These are phyloP conservation scores for Sporobolus alterniflorus DNA, from an alignment of 202 grass and related monocot genomes.

Conservation along the genomic window DNA sequence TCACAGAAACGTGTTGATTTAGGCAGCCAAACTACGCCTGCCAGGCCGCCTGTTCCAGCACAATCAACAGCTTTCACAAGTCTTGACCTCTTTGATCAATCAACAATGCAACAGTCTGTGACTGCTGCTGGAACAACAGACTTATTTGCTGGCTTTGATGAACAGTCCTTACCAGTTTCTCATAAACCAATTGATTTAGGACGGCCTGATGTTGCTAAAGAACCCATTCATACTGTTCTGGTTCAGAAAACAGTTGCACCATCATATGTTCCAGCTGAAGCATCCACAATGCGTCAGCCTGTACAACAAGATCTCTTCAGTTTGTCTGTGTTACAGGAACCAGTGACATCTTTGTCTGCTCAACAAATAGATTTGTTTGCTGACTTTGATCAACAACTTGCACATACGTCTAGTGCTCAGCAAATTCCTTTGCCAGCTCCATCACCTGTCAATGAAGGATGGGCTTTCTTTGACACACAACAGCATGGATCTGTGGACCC, in stretches of 20 bases:
- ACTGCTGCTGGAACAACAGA: constrained; percentile 47
- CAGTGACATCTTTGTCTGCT: constrained; percentile 33
- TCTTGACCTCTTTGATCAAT: constrained; percentile 45
- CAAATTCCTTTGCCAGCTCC: constrained; percentile 42
- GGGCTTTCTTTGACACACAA: constrained; percentile 83
- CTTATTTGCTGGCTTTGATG: constrained; percentile 72
- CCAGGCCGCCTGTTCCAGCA: constrained; percentile 20
- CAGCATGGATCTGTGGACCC: constrained; percentile 39
- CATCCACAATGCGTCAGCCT: constrained; percentile 33
- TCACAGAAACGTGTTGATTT: constrained; percentile 40
- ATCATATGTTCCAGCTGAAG: constrained; percentile 40
- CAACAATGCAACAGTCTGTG: constrained; percentile 29
- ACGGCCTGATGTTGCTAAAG: constrained; percentile 44
- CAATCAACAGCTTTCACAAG: constrained; percentile 34
- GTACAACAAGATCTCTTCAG: constrained; percentile 43
- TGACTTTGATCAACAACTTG: constrained; percentile 59
- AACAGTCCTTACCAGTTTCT: constrained; percentile 45
- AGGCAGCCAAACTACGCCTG: constrained; percentile 26
- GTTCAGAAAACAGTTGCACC: constrained; percentile 34
- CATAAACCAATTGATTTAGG: constrained; percentile 39
- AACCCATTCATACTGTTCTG: constrained; percentile 40
- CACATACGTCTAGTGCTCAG: constrained; percentile 44
- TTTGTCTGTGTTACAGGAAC: constrained; percentile 37
- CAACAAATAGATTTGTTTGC: constrained; percentile 67
- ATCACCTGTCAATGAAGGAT: constrained; percentile 66